A percentile compares a stretch with the other conserved stretches of the same genome.
Conservation (phyloP, 2,329 filamentous ascomycete genomes). For the Claviceps fusiformis region DNA sequence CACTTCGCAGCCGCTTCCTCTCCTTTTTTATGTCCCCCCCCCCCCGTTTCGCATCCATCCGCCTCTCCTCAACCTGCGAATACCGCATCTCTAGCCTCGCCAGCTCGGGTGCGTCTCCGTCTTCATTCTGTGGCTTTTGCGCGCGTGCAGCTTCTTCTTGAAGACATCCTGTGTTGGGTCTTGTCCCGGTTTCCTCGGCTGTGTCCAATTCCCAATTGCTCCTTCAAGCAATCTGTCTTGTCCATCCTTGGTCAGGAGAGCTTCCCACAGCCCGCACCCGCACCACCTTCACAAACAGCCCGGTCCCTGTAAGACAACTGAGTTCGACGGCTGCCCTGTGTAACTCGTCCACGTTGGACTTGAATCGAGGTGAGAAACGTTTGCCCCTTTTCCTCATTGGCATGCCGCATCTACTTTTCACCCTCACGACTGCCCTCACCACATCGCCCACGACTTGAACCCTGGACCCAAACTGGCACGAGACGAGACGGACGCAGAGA, state of each 20-base stretch:
- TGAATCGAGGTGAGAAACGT: constrained; percentile 3
- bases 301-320: constrained; percentile 1
- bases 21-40: neutral
- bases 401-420: neutral
- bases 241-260: neutral
- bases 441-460: too few species aligned
- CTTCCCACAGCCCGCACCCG: neutral
- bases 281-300: neutral
- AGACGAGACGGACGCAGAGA: neutral
- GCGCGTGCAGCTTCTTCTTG: neutral
- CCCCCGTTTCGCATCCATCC: neutral
- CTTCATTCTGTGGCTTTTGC: neutral
- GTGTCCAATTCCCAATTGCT: neutral
- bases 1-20: neutral
- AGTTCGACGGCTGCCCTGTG: constrained; percentile 2
- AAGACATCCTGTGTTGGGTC: neutral
- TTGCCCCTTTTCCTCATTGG: neutral
- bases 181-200: neutral
- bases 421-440: neutral
- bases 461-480: neutral
- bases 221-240: neutral
- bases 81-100: constrained; percentile 1
- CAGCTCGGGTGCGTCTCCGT: constrained; percentile 1
- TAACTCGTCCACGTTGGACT: neutral
- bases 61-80: neutral